phyloP scores from a whole-genome alignment of 2,329 filamentous ascomycete species.

The Trichoderma koningiopsis region DNA sequence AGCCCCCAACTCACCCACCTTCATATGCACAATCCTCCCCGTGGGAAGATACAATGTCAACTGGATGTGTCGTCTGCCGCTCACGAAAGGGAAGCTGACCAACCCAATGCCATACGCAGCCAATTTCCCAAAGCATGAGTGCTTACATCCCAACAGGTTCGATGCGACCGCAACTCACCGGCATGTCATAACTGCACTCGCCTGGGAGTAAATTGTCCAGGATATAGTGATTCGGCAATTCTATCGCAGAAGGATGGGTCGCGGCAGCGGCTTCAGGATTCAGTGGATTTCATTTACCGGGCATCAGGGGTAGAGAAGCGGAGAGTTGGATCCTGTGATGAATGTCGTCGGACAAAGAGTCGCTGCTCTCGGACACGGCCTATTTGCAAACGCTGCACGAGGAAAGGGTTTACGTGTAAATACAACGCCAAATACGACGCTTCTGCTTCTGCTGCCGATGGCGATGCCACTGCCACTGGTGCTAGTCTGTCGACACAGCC shows the following conservation, averaged over 20 bases:
- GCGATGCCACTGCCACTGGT: background rate
- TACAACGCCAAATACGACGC: slow-evolving; percentile 17
- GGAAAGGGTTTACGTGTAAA: slow-evolving; percentile 13
- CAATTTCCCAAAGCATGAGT: background rate
- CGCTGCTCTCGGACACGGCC: slow-evolving; percentile 16
- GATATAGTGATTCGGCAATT: slow-evolving; percentile 10
- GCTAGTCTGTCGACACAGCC: background rate
- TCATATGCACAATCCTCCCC: slow-evolving; percentile 8
- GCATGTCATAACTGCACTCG: slow-evolving; percentile 19
- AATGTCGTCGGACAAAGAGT: slow-evolving; percentile 18
- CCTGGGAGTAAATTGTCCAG: slow-evolving; percentile 16
- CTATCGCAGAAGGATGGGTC: slow-evolving; percentile 15
- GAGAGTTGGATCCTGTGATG: slow-evolving; percentile 13
- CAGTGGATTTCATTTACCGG: slow-evolving; percentile 19
- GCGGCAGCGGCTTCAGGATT: slow-evolving; percentile 9
- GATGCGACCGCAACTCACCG: slow-evolving; percentile 19
- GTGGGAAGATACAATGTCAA: slow-evolving; percentile 16
- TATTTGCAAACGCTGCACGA: slow-evolving; percentile 10
- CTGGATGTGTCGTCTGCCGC: slow-evolving; percentile 21
- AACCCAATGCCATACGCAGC: background rate
- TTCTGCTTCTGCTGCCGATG: background rate
- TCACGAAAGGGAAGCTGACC: slow-evolving; percentile 22
- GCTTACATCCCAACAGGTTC: slow-evolving; percentile 19
- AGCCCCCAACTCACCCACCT: slow-evolving; percentile 19
- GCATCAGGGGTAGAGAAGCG: slow-evolving; percentile 19